Conservation (phyloP, 306 rosid genomes). For the Arachis hypogaea region DNA sequence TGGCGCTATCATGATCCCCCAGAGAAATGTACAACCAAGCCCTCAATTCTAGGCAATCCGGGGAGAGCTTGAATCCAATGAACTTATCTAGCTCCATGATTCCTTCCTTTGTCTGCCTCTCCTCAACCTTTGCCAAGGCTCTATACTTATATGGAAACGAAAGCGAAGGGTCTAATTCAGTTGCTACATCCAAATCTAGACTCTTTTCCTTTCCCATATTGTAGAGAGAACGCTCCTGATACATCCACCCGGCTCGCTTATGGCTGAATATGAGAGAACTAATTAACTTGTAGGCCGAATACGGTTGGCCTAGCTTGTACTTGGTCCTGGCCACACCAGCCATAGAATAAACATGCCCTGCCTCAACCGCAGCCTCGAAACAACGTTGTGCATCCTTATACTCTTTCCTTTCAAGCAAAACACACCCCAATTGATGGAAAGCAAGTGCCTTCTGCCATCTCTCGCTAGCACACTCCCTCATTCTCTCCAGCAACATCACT, state of each 20-base stretch:
- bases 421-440: slow-evolving; percentile 74
- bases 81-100: slow-evolving; percentile 65
- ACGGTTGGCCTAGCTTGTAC: slow-evolving; percentile 71
- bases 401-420: slow-evolving; percentile 67
- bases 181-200: slow-evolving; percentile 71
- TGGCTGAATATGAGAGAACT: slow-evolving; percentile 65
- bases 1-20: slow-evolving; percentile 65
- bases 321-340: slow-evolving; percentile 79
- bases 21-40: slow-evolving; percentile 72
- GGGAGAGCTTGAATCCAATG: slow-evolving; percentile 66
- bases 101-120: slow-evolving; percentile 66
- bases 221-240: slow-evolving; percentile 78
- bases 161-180: slow-evolving; percentile 77
- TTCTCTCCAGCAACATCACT: slow-evolving; percentile 67
- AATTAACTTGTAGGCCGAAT: slow-evolving; percentile 71
- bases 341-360: slow-evolving; percentile 72
- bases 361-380: slow-evolving; percentile 67
- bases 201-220: slow-evolving; percentile 70
- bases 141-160: slow-evolving; percentile 71
- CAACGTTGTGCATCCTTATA: slow-evolving; percentile 55
- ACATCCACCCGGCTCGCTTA: slow-evolving; percentile 89
- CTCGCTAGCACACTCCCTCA: slow-evolving; percentile 59
- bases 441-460: slow-evolving; percentile 75
- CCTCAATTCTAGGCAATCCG: slow-evolving; percentile 75
- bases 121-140: slow-evolving; percentile 63